phyloP scores from a whole-genome alignment of 2,329 filamentous ascomycete genomes.

The Helminthosporium solani region DNA sequence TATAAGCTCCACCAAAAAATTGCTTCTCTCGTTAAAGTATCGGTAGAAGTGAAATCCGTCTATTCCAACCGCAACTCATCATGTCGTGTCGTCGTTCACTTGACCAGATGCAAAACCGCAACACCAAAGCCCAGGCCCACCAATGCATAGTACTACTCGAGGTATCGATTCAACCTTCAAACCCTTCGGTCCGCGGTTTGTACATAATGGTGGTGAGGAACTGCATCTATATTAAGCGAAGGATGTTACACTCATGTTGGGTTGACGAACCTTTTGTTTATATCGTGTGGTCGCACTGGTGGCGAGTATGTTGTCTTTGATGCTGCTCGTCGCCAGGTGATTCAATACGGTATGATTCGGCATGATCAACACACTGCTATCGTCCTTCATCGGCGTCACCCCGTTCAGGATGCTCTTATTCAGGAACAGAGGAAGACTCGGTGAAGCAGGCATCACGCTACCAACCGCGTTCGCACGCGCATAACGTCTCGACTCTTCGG shows the following conservation, averaged over 20 bases:
- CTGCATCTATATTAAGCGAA: constrained; percentile 49
- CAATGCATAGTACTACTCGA: too few species aligned
- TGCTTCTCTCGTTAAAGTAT: neutral
- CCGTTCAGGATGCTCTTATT: constrained; percentile 94
- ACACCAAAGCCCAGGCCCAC: neutral
- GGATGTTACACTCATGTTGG: neutral
- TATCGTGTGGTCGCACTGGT: constrained; percentile 98
- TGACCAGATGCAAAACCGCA: neutral
- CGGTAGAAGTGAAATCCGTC: neutral
- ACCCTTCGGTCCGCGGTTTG: constrained; percentile 68
- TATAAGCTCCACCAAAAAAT: neutral
- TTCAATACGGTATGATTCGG: constrained; percentile 97
- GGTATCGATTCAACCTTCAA: too few species aligned
- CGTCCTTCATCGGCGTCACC: constrained; percentile 89
- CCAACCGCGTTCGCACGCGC: constrained; percentile 73
- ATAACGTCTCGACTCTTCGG: constrained; percentile 74
- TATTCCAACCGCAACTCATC: neutral
- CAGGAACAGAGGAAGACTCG: constrained; percentile 83
- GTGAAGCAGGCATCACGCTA: constrained; percentile 68
- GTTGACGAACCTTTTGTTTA: constrained; percentile 74
- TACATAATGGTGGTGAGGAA: constrained; percentile 98
- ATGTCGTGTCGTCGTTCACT: neutral
- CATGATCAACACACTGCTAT: constrained; percentile 94
- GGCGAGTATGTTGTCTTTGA: constrained; percentile 92
- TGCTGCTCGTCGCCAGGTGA: constrained; percentile 94